Percentiles rank a stretch among this genome's conserved stretches.
phyloP scores from a whole-genome alignment of 495 filamentous ascomycete genomes.

The Apiosordaria backusii region DNA sequence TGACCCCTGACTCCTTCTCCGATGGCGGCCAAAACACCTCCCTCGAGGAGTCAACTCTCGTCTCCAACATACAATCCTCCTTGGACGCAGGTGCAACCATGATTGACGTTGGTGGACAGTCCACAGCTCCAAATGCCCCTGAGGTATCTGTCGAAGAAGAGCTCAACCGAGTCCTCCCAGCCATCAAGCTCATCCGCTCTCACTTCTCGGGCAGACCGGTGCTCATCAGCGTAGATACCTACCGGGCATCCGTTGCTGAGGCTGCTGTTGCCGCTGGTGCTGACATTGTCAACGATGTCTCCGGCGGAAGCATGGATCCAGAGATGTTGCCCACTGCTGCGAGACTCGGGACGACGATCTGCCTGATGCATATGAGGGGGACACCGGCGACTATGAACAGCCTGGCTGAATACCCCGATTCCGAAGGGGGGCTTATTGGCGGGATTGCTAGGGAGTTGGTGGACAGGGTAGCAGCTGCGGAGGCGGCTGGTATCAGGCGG shows the following conservation, averaged over 20 bases:
- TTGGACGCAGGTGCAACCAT: slow-evolving; percentile 70
- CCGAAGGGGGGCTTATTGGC: slow-evolving; percentile 58
- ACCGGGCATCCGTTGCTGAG: slow-evolving; percentile 79
- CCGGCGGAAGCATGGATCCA: slow-evolving; percentile 72
- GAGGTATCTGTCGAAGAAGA: slow-evolving; percentile 70
- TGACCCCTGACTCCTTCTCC: slow-evolving; percentile 96
- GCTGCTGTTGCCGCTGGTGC: slow-evolving; percentile 79
- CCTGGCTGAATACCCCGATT: slow-evolving; percentile 62
- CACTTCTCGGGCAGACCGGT: slow-evolving; percentile 57
- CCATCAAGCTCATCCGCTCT: slow-evolving; percentile 68
- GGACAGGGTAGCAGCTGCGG: slow-evolving; percentile 67
- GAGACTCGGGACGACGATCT: slow-evolving; percentile 71
- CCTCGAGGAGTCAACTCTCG: slow-evolving; percentile 22
- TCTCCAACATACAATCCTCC: slow-evolving; percentile 52
- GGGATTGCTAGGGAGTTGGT: slow-evolving; percentile 68
- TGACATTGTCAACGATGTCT: slow-evolving; percentile 94
- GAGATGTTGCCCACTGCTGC: slow-evolving; percentile 83
- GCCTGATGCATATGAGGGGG: slow-evolving; percentile 95
- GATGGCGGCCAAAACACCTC: slow-evolving; percentile 68
- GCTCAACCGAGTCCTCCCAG: slow-evolving; percentile 70
- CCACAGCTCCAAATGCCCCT: slow-evolving; percentile 70
- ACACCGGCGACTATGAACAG: slow-evolving; percentile 77
- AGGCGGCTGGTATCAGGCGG: slow-evolving; percentile 75
- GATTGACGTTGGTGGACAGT: slow-evolving; percentile 91
- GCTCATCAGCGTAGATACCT: slow-evolving; percentile 87